Evolutionary conservation across 164 flowering plant species (phyloP).

Genomic region (Stephania yunnanensis): DNA sequence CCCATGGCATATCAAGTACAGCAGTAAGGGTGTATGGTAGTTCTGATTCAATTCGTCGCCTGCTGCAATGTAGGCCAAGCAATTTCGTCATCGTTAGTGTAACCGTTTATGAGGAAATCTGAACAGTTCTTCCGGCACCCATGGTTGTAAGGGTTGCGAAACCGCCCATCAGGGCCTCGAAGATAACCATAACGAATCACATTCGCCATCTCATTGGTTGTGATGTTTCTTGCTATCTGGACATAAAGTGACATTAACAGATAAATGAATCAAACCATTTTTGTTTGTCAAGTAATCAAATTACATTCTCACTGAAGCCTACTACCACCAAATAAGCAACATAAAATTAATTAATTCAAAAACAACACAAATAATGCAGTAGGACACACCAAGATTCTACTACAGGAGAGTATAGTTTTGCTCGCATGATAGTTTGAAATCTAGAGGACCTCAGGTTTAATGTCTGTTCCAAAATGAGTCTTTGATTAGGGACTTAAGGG

Average conservation of each 20-base stretch:
- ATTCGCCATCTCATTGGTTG: slow-evolving; percentile 89
- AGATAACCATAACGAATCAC: slow-evolving; percentile 76
- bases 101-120: slow-evolving; percentile 73
- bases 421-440: too few relatives aligned
- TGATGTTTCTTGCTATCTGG: slow-evolving; percentile 92
- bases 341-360: too few relatives aligned
- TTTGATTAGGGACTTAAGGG: too few relatives aligned
- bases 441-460: too few relatives aligned
- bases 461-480: too few relatives aligned
- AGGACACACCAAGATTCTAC: too few relatives aligned
- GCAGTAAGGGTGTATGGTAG: not conserved
- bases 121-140: slow-evolving; percentile 85
- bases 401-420: too few relatives aligned
- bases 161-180: slow-evolving; percentile 80
- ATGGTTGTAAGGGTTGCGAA: slow-evolving; percentile 85
- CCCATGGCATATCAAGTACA: not conserved
- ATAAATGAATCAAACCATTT: not conserved
- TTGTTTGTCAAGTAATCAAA: too few relatives aligned
- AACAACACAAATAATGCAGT: too few relatives aligned
- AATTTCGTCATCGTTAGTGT: slow-evolving; percentile 64
- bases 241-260: not conserved
- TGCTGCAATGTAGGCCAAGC: slow-evolving; percentile 69
- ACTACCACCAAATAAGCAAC: not conserved
- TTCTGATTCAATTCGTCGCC: slow-evolving; percentile 24
- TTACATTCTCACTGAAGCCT: not conserved